Conservation (phyloP, 2,329 filamentous ascomycete species). For the Aureobasidium uvarum region DNA sequence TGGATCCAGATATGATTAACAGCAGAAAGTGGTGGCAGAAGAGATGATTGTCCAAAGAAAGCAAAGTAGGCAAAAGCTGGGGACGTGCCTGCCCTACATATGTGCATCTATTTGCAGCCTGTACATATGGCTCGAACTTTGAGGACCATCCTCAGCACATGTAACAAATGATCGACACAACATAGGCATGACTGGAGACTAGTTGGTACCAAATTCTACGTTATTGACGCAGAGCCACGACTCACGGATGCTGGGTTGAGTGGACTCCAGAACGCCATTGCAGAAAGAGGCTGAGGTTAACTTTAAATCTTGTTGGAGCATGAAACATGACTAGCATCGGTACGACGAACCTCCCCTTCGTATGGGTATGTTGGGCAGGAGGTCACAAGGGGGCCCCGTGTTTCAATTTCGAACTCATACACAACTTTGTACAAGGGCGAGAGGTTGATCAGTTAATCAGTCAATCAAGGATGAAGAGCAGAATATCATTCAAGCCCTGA, state of each 20-base stretch:
- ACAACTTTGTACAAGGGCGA: neutral
- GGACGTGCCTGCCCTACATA: constrained; percentile 17
- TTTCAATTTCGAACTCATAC: neutral
- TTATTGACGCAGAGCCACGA: constrained; percentile 11
- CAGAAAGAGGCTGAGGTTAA: neutral
- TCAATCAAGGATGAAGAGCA: neutral
- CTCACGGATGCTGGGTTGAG: neutral
- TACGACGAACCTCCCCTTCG: neutral
- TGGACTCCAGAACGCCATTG: neutral
- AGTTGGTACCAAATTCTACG: neutral
- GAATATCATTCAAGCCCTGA: neutral
- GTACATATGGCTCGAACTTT: neutral
- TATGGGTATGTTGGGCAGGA: neutral
- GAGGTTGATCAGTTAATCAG: neutral
- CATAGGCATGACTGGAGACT: neutral
- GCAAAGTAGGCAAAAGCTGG: neutral
- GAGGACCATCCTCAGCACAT: neutral
- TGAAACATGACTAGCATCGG: constrained; percentile 19
- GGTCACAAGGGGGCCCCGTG: neutral
- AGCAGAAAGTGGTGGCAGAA: neutral
- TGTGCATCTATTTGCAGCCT: constrained; percentile 5
- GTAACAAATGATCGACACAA: constrained; percentile 3
- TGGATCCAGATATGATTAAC: neutral
- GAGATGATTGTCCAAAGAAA: neutral
- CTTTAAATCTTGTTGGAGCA: constrained; percentile 4